Percentiles rank a stretch among this genome's conserved stretches.
Conservation (phyloP, 495 filamentous ascomycete species). For the Choiromyces venosus region DNA sequence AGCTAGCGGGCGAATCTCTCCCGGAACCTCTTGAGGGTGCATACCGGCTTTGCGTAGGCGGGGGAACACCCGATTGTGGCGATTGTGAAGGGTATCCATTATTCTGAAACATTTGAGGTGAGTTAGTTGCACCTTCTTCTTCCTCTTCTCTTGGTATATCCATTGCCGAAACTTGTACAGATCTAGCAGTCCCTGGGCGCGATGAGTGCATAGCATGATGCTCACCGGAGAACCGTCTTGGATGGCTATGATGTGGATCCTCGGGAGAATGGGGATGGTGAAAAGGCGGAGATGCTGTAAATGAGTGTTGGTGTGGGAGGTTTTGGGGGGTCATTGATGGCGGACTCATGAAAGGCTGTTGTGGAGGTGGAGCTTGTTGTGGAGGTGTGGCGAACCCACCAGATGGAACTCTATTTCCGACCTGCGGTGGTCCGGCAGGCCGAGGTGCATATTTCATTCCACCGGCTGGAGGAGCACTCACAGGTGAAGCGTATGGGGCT, state of each 20-base stretch:
- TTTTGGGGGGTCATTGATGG: constrained; percentile 7
- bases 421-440: constrained; percentile 49
- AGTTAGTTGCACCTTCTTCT: constrained; percentile 17
- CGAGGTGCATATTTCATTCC: constrained; percentile 43
- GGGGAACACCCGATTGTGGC: constrained; percentile 12
- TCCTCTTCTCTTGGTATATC: constrained; percentile 41
- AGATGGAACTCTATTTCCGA: constrained; percentile 47
- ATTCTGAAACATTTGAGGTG: background rate
- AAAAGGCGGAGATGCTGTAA: constrained; percentile 6
- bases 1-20: constrained; percentile 23
- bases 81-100: constrained; percentile 10
- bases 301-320: background rate
- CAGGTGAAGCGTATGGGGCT: constrained; percentile 66
- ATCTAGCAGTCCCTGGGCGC: constrained; percentile 37
- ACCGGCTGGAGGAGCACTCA: constrained; percentile 42
- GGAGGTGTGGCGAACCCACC: constrained; percentile 47
- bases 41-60: constrained; percentile 25
- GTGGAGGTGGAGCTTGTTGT: constrained; percentile 53
- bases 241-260: constrained; percentile 16
- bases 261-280: constrained; percentile 19
- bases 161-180: constrained; percentile 28
- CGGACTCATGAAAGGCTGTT: constrained; percentile 34
- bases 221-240: constrained; percentile 28
- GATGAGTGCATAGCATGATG: constrained; percentile 39
- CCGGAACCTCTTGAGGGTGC: constrained; percentile 29